Percentiles rank a stretch among this genome's conserved stretches.
Evolutionary conservation across 331 rosid genomes (phyloP).

Genomic region (Malus hybrid): DNA sequence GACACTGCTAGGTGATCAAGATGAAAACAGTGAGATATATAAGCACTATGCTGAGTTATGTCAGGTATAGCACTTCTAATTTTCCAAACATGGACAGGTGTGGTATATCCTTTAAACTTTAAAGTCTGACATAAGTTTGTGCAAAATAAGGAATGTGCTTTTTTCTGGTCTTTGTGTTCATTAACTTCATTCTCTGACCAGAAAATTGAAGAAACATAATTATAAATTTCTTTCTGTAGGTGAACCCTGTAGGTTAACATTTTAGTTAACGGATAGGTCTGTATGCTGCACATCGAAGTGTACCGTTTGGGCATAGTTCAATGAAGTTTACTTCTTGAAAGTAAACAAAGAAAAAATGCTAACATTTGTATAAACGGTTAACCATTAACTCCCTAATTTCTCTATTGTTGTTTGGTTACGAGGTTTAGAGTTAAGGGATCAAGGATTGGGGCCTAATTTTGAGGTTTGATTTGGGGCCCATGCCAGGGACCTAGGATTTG

Average conservation of each 20-base stretch:
- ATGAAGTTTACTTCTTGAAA: neutral
- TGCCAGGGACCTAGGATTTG: no score
- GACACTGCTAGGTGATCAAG: constrained; percentile 71
- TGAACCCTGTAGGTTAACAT: neutral
- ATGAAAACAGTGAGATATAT: constrained; percentile 76
- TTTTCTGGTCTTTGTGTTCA: neutral
- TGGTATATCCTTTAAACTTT: neutral
- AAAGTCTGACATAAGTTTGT: neutral
- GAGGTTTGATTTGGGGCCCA: no score
- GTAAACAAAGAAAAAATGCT: neutral
- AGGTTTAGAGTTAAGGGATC: neutral
- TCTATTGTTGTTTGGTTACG: neutral
- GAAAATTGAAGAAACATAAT: neutral
- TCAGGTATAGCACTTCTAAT: constrained; percentile 40
- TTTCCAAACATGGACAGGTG: neutral
- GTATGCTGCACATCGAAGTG: neutral
- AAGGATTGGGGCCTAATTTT: no score
- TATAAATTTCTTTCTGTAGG: neutral
- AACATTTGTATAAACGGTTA: neutral
- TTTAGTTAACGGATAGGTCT: neutral
- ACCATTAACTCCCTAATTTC: neutral
- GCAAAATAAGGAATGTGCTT: neutral
- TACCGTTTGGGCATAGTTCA: neutral
- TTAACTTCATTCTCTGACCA: neutral
- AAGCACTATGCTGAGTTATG: constrained; percentile 77